Conservation (phyloP, 495 filamentous ascomycete genomes). For the Aspergillus olivimuriae region DNA sequence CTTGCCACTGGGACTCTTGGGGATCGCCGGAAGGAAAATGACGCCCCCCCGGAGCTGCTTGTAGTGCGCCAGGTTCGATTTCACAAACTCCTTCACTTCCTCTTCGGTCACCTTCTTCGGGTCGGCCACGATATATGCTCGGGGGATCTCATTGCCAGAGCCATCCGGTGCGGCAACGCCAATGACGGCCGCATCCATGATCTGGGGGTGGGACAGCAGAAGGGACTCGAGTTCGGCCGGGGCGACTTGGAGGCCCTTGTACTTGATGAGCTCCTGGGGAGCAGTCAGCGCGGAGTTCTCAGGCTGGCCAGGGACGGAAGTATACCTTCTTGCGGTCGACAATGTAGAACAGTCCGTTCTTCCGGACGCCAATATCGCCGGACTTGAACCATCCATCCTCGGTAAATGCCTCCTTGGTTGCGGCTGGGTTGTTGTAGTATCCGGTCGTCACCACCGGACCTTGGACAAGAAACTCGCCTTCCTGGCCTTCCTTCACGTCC, state of each 20-base stretch:
- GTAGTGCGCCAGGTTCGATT: conserved; percentile 11
- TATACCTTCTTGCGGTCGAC: conserved; percentile 52
- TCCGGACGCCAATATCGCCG: conserved; percentile 50
- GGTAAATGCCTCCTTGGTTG: conserved; percentile 45
- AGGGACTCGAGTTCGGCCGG: conserved; percentile 69
- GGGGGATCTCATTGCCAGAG: conserved; percentile 63
- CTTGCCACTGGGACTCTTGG: conserved; percentile 16
- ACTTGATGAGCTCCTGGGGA: conserved; percentile 75
- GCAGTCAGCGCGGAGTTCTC: too few species aligned
- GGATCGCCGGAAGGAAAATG: conserved; percentile 11
- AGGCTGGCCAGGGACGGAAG: too few species aligned
- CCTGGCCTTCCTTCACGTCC: conserved; percentile 42
- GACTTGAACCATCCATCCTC: conserved; percentile 54
- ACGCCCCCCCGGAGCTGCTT: conserved; percentile 17
- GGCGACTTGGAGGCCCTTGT: conserved; percentile 66
- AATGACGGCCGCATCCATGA: conserved; percentile 68
- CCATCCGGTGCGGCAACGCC: conserved; percentile 54
- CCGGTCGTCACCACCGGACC: conserved; percentile 47
- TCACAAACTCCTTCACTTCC: conserved; percentile 28
- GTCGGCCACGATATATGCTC: conserved; percentile 62
- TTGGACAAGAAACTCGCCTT: conserved; percentile 60
- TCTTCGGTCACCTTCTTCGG: conserved; percentile 31
- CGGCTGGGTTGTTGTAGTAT: conserved; percentile 45
- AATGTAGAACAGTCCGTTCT: conserved; percentile 44
- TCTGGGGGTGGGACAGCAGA: conserved; percentile 51